These are phyloP conservation scores for Dipteronia dyeriana DNA, from an alignment of 345 rosid species.

Conservation along the genomic window DNA sequence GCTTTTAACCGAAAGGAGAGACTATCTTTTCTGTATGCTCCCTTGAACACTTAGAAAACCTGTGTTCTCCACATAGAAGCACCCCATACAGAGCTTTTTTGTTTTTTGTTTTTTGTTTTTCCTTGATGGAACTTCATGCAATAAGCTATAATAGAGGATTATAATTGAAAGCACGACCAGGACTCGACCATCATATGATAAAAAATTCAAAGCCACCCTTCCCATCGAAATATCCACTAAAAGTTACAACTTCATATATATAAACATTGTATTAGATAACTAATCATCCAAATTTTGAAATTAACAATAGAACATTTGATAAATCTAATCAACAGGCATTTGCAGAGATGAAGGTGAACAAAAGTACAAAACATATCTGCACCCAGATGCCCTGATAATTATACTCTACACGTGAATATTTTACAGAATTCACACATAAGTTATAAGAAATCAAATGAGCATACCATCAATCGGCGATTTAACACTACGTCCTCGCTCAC, in stretches of 20 bases:
- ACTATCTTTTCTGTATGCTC: neutral
- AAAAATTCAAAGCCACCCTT: no score
- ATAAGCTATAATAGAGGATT: neutral
- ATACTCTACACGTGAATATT: neutral
- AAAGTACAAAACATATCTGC: neutral
- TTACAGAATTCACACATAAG: neutral
- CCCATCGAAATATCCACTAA: no score
- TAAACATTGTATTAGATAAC: constrained; percentile 3
- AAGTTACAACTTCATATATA: no score
- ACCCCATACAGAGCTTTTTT: neutral
- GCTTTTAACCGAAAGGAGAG: neutral
- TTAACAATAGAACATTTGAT: constrained; percentile 1
- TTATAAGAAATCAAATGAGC: constrained; percentile 7
- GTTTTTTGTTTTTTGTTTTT: neutral
- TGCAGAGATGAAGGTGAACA: neutral
- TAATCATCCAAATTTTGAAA: constrained; percentile 8
- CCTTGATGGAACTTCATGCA: neutral
- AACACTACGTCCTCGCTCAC: constrained; percentile 78
- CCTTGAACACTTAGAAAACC: constrained; percentile 7
- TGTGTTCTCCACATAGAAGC: neutral
- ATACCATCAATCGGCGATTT: constrained; percentile 80
- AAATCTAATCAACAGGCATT: neutral
- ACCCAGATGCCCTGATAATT: neutral
- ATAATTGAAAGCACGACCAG: no score
- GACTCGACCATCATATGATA: no score